Base-by-base conservation (phyloP, 2,329 filamentous ascomycete species). In the Sclerotinia borealis region DNA sequence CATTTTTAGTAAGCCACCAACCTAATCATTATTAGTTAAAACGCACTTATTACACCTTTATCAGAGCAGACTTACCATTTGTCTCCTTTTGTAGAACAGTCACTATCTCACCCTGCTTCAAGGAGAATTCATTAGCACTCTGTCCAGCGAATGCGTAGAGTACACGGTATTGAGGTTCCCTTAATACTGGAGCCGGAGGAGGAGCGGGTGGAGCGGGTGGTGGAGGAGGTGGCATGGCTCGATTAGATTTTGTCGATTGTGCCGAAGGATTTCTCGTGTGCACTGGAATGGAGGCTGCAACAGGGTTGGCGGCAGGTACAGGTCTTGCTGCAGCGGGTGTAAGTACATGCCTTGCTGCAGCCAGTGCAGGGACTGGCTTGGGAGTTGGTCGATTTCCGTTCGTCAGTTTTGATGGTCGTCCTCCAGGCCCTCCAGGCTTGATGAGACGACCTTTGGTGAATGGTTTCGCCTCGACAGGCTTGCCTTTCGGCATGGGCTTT, bases 391-490 rank as follows among this genome's bases (percentile, higher is more conserved):
- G 70, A 34, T 65, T 71, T 60, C 67, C 78, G 68, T 76, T 77
- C 8, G 86, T 83, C 64, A 90, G 75, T 74, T 92, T 91, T 19
- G 92, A 91, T 31, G 90, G 91, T 63, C 87, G 86, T 61, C 92
- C 91, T 62, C 86, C 86, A 52, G 92, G 92, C n/a, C 92, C 92
- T 68, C 93, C 92, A 59, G 91, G 92, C 75, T 88, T 92, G 73
- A 99, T 90, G 54, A 99, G 85, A 76, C 96, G 96, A 68, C 95
- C 95, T 69, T 88, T 90, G 2, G 92, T 97, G 72, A 99, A 96
- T 1, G 95, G 93, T 70, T 93, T 90, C 17, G 91, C 89, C 47
- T 93, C 87, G 27, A 96, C 84, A 48, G 91, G 90, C 76, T 93
- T 97, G 66, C 87, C 89, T 75, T 91, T 92, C 0, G 95, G 95